Evolutionary conservation across 2,329 filamentous ascomycete genomes (phyloP).

Genomic region (Beauveria sp.): DNA sequence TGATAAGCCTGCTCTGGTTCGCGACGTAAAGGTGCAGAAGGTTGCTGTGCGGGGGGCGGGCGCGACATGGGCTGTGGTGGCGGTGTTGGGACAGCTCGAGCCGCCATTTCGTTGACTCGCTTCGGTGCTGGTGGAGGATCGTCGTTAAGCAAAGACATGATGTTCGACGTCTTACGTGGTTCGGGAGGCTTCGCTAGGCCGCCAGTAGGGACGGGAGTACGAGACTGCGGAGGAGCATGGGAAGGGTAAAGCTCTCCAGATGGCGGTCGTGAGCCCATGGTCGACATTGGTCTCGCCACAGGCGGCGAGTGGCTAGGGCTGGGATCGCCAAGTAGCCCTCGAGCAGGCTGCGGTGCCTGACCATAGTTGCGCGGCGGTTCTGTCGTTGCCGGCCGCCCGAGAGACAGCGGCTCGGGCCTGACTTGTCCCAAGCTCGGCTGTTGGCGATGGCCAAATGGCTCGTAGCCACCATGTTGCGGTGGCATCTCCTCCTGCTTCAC

Average conservation of each 20-base stretch:
- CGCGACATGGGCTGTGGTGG: conserved; percentile 40
- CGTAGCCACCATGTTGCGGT: conserved; percentile 33
- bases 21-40: conserved; percentile 38
- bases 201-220: conserved; percentile 21
- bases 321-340: conserved; percentile 33
- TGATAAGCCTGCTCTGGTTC: conserved; percentile 42
- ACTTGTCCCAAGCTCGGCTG: conserved; percentile 31
- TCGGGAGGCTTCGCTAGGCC: conserved; percentile 36
- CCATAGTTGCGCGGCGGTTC: conserved; percentile 36
- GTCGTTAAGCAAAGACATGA: conserved; percentile 57
- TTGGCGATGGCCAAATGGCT: conserved; percentile 35
- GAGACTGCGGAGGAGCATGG: conserved; percentile 22
- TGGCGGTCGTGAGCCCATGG: conserved; percentile 19
- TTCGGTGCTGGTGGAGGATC: conserved; percentile 46
- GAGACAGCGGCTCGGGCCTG: conserved; percentile 32
- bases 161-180: conserved; percentile 52
- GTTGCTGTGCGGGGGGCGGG: conserved; percentile 30
- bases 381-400: conserved; percentile 31
- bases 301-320: conserved; percentile 31
- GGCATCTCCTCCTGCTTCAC: conserved; percentile 45
- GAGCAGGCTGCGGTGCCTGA: conserved; percentile 28
- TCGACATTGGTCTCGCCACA: conserved; percentile 30
- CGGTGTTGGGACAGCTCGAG: conserved; percentile 41
- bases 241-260: conserved; percentile 24
- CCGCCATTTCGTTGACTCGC: conserved; percentile 41